Evolutionary conservation across 768 basidiomycete genomes (phyloP), one percentile per base, ranked within the genome.

Genomic region (Pulveroboletus ravenelii): DNA sequence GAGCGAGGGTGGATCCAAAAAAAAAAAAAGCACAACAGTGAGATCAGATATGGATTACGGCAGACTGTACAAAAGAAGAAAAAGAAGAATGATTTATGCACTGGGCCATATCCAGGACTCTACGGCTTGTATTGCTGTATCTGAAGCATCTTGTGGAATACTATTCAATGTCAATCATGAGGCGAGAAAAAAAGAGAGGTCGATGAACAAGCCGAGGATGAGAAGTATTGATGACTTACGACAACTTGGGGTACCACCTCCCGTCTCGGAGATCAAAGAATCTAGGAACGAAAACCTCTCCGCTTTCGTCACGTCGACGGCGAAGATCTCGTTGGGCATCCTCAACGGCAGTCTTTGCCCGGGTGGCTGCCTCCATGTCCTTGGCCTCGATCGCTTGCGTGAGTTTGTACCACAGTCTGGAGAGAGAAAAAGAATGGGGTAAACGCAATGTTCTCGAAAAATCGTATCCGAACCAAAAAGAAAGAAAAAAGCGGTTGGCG

Each of bases 361-460:
- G 80, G 5, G 93, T 96, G 20, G 96, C 96, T 10, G 81, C 85
- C 59, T 94, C 91, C 92, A 98, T 95, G 66, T 99, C 93, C 62
- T 87, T 90, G 30, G 74, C 75, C 29, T 77, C 65, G 68, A 99
- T 97, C 17, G 95, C 96, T 15, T 76, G 72, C 23, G 96, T 98
- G 38, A 99, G 72, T 41, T 82, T 76, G 35, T 73, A 62, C 96
- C 96, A 99, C 47, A 97, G 70, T 59, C 48, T 55, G 46, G 8
- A 20, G 15, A 18, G 34, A 35, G 7, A 7, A 10, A 13, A 34
- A 14, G 6, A 14, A 14, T n/a, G 13, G 30, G 30, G 12, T 32
- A 6, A 5, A 6, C 25, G 25, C 25, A 27, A 27, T 23, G 25
- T 27, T 27, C 6, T 27, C 25, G 5, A 27, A 5, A 12, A 32